A percentile compares a stretch with the other conserved stretches of the same genome.
Evolutionary conservation across 345 rosid species (phyloP).

Genomic region (Microcos paniculata): DNA sequence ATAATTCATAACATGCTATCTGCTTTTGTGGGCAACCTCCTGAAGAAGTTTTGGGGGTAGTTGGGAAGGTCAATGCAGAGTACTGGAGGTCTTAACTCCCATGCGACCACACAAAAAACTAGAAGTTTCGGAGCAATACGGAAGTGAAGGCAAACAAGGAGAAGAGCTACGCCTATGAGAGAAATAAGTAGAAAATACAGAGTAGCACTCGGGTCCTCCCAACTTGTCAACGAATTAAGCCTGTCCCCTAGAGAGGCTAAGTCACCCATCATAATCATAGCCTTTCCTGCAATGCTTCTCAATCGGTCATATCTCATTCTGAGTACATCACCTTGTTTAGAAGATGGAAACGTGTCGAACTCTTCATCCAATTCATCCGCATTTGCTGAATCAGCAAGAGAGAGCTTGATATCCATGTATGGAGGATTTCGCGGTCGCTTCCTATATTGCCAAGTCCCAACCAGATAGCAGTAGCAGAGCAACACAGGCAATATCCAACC

Average conservation of each 20-base stretch:
- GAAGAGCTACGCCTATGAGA: conserved; percentile 3
- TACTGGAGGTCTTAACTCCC: too few species aligned
- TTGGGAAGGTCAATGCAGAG: too few species aligned
- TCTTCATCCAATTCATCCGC: conserved; percentile 48
- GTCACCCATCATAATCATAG: conserved; percentile 34
- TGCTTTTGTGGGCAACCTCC: too few species aligned
- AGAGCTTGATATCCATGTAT: conserved; percentile 36
- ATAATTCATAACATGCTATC: too few species aligned
- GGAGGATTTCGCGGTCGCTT: conserved; percentile 43
- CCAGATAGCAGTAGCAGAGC: neutral
- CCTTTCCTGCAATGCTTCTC: conserved; percentile 39
- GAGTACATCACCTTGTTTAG: conserved; percentile 26
- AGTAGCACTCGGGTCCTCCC: conserved; percentile 43
- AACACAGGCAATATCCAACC: neutral
- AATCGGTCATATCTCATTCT: conserved; percentile 44
- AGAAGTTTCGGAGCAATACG: too few species aligned
- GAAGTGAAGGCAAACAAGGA: neutral
- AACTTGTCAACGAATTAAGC: conserved; percentile 14
- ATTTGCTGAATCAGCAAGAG: conserved; percentile 29
- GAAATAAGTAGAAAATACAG: conserved; percentile 24
- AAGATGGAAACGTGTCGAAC: conserved; percentile 47
- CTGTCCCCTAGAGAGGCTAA: conserved; percentile 40
- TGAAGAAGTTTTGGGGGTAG: too few species aligned
- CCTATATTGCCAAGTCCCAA: neutral
- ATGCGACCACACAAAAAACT: too few species aligned